A percentile compares a stretch with the other conserved stretches of the same genome.
Evolutionary conservation across 148 eudicot species (phyloP).

Genomic region (Amaranthus palmeri): DNA sequence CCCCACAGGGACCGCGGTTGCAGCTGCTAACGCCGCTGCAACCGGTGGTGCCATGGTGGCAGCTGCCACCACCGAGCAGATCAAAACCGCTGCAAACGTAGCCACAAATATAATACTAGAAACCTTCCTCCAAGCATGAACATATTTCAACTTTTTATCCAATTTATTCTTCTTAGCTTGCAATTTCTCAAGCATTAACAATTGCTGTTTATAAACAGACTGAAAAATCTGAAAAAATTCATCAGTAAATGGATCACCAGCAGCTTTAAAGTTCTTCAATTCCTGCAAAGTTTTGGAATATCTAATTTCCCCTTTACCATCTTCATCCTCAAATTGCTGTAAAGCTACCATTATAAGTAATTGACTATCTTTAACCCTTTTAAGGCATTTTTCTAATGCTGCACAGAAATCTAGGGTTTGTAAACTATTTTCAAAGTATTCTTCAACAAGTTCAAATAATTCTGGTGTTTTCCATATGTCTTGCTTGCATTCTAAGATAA

Average conservation of each 20-base stretch:
- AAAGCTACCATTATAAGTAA: slow-evolving; percentile 77
- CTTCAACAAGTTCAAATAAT: slow-evolving; percentile 91
- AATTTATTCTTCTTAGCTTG: slow-evolving; percentile 71
- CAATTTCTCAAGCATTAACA: slow-evolving; percentile 73
- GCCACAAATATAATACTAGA: slow-evolving; percentile 77
- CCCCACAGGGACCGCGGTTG: slow-evolving; percentile 71
- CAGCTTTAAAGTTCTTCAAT: slow-evolving; percentile 62
- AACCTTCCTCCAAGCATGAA: slow-evolving; percentile 89
- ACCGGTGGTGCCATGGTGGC: slow-evolving; percentile 87
- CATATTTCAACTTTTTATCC: slow-evolving; percentile 71
- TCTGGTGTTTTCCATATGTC: slow-evolving; percentile 96
- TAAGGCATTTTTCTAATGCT: slow-evolving; percentile 83
- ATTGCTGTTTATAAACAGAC: slow-evolving; percentile 73
- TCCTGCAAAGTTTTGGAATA: slow-evolving; percentile 64
- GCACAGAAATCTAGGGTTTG: slow-evolving; percentile 89
- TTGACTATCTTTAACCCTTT: slow-evolving; percentile 69
- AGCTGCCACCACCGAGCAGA: slow-evolving; percentile 96
- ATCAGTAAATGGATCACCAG: slow-evolving; percentile 84
- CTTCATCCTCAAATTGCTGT: slow-evolving; percentile 75
- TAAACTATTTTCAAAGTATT: slow-evolving; percentile 88
- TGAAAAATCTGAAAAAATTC: slow-evolving; percentile 78
- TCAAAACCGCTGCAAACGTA: slow-evolving; percentile 83
- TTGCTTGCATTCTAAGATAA: slow-evolving; percentile 85
- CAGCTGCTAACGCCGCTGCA: slow-evolving; percentile 85
- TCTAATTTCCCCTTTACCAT: slow-evolving; percentile 38